Evolutionary conservation across 208 protist genomes (phyloP).

Genomic region (Leishmania guyanensis): DNA sequence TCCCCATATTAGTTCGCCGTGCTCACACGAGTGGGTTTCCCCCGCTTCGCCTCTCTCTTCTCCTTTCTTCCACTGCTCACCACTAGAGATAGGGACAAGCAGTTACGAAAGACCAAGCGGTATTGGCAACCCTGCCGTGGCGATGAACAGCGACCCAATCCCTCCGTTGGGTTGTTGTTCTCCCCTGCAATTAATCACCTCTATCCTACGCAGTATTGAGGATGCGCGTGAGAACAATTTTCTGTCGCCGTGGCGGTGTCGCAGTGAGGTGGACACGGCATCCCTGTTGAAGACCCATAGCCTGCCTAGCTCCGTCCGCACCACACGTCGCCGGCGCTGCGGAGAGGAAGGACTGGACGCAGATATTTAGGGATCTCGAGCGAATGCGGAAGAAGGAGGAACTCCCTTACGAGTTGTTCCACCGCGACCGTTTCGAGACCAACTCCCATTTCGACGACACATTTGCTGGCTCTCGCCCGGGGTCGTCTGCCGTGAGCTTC

Average conservation of each 20-base stretch:
- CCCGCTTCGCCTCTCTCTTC: neutral
- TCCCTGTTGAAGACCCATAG: slow-evolving; percentile 30
- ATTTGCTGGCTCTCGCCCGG: slow-evolving; percentile 12
- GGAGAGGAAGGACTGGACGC: slow-evolving; percentile 39
- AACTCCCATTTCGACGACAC: slow-evolving; percentile 10
- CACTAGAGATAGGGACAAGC: neutral
- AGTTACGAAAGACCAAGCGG: neutral
- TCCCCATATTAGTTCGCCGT: neutral
- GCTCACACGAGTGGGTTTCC: neutral
- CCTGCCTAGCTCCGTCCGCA: slow-evolving; percentile 36
- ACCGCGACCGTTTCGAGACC: slow-evolving; percentile 2
- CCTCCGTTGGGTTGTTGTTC: neutral
- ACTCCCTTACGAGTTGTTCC: slow-evolving; percentile 37
- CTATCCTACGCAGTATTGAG: neutral
- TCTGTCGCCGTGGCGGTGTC: slow-evolving; percentile 6
- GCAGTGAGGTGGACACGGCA: neutral
- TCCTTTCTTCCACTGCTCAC: neutral
- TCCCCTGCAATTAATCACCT: neutral
- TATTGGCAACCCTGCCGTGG: neutral
- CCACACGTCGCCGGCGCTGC: slow-evolving; percentile 28
- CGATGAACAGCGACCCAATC: neutral
- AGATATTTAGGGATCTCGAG: slow-evolving; percentile 53
- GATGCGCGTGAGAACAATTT: neutral
- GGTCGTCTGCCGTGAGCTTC: slow-evolving; percentile 15
- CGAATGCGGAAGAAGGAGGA: slow-evolving; percentile 78